Base-by-base conservation (phyloP, 2,329 filamentous ascomycete genomes). In the Chrysosporium queenslandicum region DNA sequence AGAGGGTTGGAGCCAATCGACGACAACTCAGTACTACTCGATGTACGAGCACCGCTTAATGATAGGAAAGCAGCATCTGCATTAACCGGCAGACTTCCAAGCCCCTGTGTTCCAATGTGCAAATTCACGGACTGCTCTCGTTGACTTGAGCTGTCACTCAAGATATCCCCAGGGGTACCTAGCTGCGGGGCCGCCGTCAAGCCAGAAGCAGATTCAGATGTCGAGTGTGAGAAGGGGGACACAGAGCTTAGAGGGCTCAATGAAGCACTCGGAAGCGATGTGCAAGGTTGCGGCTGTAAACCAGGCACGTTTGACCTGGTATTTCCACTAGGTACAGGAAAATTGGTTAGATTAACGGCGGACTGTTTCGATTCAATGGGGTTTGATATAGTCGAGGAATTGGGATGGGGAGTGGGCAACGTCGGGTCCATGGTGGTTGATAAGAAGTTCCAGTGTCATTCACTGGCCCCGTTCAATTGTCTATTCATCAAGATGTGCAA, bases 1-100 rank as follows among this genome's bases (percentile, higher is more conserved):
- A 50, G 20, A 32, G 41, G 51, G n/a, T 36, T 47, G 23, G 54
- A 25, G n/a, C 51, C 49, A 45, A 53, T 37, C 8, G 51, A 53
- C 4, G 54, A 55, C 18, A 52, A 16, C 8, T 43, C 51, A 29
- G 50, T 40, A 23, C 47, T 53, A 11, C 47, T 53, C 6, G 54
- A 52, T 45, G 43, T 29, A 39, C 29, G 45, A 40, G 23, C 48
- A 29, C 40, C 21, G 25, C 4, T 36, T 45, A 52, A 25, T 11
- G 43, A 18, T 25, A 27, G 16, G 21, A 23, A 32, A 16, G 3
- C 23, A 16, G 29, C 16, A 47, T 47, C 36, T 40, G 36, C 27
- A 41, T 16, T 21, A 9, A 20, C 39, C n/a, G 43, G 34, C 2
- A 46, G 8, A 32, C 11, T 37, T 18, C 16, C 30, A 30, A 20